Conservation (phyloP, 768 basidiomycete genomes). For the Lactarius psammicola region DNA sequence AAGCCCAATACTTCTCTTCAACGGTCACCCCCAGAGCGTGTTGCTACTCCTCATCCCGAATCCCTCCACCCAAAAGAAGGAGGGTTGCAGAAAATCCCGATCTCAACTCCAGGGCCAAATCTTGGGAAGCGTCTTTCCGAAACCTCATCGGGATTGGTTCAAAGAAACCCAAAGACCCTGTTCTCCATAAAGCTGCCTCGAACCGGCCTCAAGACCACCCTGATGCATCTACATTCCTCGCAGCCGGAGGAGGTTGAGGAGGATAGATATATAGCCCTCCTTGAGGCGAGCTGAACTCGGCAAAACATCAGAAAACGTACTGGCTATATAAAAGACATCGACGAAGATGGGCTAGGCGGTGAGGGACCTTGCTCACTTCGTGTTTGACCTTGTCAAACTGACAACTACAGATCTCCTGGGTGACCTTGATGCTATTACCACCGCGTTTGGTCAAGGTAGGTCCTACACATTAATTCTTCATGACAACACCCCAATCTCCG, state of each 20-base stretch:
- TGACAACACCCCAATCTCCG: not conserved
- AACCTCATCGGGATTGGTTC: constrained; percentile 4
- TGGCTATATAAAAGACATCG: constrained; percentile 45
- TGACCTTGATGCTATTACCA: constrained; percentile 30
- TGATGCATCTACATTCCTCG: constrained; percentile 29
- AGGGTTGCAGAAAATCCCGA: constrained; percentile 32
- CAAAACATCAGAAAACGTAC: constrained; percentile 40
- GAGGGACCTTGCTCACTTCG: constrained; percentile 26
- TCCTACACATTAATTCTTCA: not conserved
- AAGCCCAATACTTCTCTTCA: constrained; percentile 55
- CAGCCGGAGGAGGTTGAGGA: constrained; percentile 59
- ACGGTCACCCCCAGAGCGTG: constrained; percentile 38
- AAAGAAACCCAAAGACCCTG: constrained; percentile 19
- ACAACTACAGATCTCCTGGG: constrained; percentile 31
- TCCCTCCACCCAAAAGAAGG: constrained; percentile 52
- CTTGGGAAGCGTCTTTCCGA: constrained; percentile 15
- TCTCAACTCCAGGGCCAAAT: constrained; percentile 6
- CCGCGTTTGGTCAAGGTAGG: constrained; percentile 5
- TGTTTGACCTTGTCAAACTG: constrained; percentile 2
- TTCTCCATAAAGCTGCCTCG: constrained; percentile 34
- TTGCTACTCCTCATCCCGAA: constrained; percentile 45
- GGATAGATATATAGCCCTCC: constrained; percentile 79
- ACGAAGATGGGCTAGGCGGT: constrained; percentile 88
- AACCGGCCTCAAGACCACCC: constrained; percentile 36
- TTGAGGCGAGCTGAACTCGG: constrained; percentile 73